A percentile compares a stretch with the other conserved stretches of the same genome.
Conservation (phyloP, 352 stramenopile species). For the Globisporangium rhizosaccharum region DNA sequence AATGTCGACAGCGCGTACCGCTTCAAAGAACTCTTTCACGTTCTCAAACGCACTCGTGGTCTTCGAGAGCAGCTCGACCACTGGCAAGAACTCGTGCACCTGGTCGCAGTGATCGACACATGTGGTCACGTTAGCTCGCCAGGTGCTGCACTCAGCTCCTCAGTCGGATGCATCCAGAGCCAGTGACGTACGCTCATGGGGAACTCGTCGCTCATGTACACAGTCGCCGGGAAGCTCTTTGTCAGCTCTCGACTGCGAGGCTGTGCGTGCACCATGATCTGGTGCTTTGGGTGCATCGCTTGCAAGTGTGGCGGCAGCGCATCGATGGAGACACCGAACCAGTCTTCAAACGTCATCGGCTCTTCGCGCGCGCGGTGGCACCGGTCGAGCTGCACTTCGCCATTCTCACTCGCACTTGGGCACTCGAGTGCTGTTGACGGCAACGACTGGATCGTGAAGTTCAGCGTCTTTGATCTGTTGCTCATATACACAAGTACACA, state of each 20-base stretch:
- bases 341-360: conserved; percentile 47
- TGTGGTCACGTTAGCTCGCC: not conserved
- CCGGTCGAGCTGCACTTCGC: conserved; percentile 16
- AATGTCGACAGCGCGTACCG: conserved; percentile 22
- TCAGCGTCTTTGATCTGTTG: conserved; percentile 32
- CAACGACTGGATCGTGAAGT: conserved; percentile 26
- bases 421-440: not conserved
- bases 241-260: conserved; percentile 40
- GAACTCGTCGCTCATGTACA: conserved; percentile 57
- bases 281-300: conserved; percentile 29
- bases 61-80: conserved; percentile 66
- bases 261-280: conserved; percentile 45
- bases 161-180: not conserved
- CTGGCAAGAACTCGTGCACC: conserved; percentile 51
- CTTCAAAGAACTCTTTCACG: conserved; percentile 51
- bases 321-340: conserved; percentile 48
- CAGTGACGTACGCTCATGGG: conserved; percentile 37
- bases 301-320: conserved; percentile 27
- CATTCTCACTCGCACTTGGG: not conserved
- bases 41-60: conserved; percentile 61
- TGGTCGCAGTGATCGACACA: conserved; percentile 8
- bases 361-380: conserved; percentile 32
- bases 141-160: too few relatives aligned
- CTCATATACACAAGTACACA: not conserved
- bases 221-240: conserved; percentile 50